Evolutionary conservation across 768 basidiomycete genomes (phyloP), one percentile per base, ranked within the genome.

Genomic region (Wakefieldia striispora): DNA sequence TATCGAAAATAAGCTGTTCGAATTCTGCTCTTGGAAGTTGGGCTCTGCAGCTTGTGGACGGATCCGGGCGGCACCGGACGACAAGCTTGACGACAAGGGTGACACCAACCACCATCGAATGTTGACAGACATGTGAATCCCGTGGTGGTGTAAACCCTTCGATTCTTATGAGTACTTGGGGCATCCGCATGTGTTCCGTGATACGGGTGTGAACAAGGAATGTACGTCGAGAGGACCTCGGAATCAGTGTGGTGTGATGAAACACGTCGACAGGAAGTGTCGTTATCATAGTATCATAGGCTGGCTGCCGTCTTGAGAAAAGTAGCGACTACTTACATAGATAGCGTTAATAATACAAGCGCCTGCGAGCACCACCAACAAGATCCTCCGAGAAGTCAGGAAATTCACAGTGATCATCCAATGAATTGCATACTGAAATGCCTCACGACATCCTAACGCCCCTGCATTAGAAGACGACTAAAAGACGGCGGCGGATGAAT

Each of bases 331-430:
- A 37, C 27, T 17, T 49, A 53, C 37, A 46, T 33, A 33, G 14
- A 33, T 57, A 50, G 19, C 26, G 40, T 61, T 56, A 50, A 62
- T 54, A 41, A 57, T 65, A 62, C 62, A 66, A 27, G 41, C 29
- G 24, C 38, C 17, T 33, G 29, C 29, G 29, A 29, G 29, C 7
- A 33, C 6, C 33, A 23, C 34, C 47, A 23, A 38, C 14, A 17
- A 57, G 19, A 40, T 35, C 11, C 14, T 1, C 42, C 29, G 27
- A 29, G 7, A 19, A 44, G 10, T 35, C 21, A 17, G 10, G 13
- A 33, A 45, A 29, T 48, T 17, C 36, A 41, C 4, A 34, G 26
- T 12, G 19, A 21, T n/a, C 12, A 23, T 29, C 27, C 5, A 33
- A 45, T 37, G 26, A n/a, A 33, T 27, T 35, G 40, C 27, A 40